These are phyloP conservation scores for Scedosporium boydii DNA, from an alignment of 2,329 filamentous ascomycete genomes.

Conservation along the genomic window DNA sequence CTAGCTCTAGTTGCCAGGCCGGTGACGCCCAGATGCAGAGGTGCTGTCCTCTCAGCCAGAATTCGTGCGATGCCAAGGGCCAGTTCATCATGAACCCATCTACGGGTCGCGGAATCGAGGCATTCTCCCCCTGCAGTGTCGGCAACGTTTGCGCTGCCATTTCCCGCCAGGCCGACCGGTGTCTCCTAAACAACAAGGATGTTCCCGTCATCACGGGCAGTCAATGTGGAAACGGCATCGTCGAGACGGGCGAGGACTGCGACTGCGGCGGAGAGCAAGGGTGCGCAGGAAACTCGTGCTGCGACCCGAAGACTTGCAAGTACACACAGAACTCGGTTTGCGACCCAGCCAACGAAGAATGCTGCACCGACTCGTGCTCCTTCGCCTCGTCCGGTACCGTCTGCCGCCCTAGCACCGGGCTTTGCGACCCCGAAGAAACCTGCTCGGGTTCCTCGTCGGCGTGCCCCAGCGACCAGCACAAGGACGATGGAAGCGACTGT, in stretches of 20 bases:
- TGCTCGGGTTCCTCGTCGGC: slow-evolving; percentile 64
- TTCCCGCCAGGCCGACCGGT: slow-evolving; percentile 68
- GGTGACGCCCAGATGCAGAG: slow-evolving; percentile 40
- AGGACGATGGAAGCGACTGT: slow-evolving; percentile 62
- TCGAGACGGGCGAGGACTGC: slow-evolving; percentile 88
- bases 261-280: slow-evolving; percentile 74
- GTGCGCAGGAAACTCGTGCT: slow-evolving; percentile 72
- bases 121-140: slow-evolving; percentile 80
- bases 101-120: slow-evolving; percentile 59
- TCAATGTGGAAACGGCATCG: slow-evolving; percentile 94
- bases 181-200: slow-evolving; percentile 77
- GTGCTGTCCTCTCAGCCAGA: slow-evolving; percentile 70
- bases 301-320: slow-evolving; percentile 76
- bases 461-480: slow-evolving; percentile 65
- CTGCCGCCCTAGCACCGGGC: slow-evolving; percentile 69
- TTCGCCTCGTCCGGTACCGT: slow-evolving; percentile 59
- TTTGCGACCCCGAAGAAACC: slow-evolving; percentile 76
- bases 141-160: slow-evolving; percentile 92
- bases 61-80: slow-evolving; percentile 64
- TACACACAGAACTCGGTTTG: slow-evolving; percentile 70
- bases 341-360: slow-evolving; percentile 73
- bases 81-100: slow-evolving; percentile 95
- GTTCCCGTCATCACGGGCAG: slow-evolving; percentile 73
- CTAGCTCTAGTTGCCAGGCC: slow-evolving; percentile 53
- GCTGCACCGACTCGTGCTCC: slow-evolving; percentile 59